Evolutionary conservation across 192 early-diverging fungal genomes (phyloP).

Genomic region (Jimgerdemannia flammicorona): DNA sequence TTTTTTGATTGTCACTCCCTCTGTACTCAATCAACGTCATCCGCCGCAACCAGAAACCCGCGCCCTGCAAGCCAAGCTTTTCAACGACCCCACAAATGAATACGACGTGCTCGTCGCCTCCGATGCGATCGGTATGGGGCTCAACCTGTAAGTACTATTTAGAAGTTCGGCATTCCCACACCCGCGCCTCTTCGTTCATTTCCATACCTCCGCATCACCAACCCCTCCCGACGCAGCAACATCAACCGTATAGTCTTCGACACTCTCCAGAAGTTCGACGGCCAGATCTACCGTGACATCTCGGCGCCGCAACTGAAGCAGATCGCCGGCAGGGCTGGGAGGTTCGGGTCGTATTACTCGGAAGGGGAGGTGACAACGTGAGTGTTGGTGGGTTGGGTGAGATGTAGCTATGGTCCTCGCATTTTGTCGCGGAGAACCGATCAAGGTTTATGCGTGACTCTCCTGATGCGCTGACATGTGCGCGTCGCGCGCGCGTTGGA

Average conservation of each 20-base stretch:
- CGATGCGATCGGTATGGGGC: constrained; percentile 97
- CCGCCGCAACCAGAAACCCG: constrained; percentile 62
- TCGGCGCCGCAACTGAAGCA: constrained; percentile 83
- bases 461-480: not conserved
- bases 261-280: constrained; percentile 77
- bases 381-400: constrained; percentile 10
- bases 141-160: constrained; percentile 71
- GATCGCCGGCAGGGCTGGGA: constrained; percentile 90
- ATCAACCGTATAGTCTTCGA: constrained; percentile 90
- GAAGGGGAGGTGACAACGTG: constrained; percentile 72
- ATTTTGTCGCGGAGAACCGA: not conserved
- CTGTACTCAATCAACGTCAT: not conserved
- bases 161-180: not conserved
- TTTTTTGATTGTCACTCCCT: constrained; percentile 1
- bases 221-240: constrained; percentile 40
- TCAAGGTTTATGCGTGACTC: not conserved
- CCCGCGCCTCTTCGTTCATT: not conserved
- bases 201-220: not conserved
- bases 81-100: constrained; percentile 77
- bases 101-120: constrained; percentile 89
- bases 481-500: no score
- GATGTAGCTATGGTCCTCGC: constrained; percentile 17
- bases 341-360: constrained; percentile 68
- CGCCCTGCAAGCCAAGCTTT: constrained; percentile 80
- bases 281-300: constrained; percentile 44